Percentiles rank a stretch among this genome's conserved stretches.
Conservation (phyloP, 495 filamentous ascomycete species). For the Aspergillus incahuasiensis region DNA sequence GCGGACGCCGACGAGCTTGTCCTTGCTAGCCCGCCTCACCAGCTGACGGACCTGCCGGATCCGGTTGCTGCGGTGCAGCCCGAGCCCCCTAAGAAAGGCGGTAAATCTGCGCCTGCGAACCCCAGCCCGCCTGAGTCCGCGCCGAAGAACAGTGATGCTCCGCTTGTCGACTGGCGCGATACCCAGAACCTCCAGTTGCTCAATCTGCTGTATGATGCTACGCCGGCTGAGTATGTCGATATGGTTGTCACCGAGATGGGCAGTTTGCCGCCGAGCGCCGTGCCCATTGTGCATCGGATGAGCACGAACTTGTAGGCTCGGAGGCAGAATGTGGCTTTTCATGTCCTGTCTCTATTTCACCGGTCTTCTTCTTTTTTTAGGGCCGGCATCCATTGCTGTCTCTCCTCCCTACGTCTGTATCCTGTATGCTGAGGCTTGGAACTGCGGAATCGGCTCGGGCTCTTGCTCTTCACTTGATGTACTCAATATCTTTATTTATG, state of each 20-base stretch:
- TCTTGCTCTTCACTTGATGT: neutral
- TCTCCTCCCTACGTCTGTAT: neutral
- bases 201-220: constrained; percentile 90
- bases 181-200: constrained; percentile 63
- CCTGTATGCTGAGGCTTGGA: neutral
- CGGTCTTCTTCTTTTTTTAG: neutral
- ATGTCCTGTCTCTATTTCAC: neutral
- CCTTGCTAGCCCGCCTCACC: constrained; percentile 24
- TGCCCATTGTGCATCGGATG: constrained; percentile 52
- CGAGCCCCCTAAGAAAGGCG: constrained; percentile 33
- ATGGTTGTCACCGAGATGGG: constrained; percentile 92
- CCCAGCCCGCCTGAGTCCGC: constrained; percentile 23
- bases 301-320: constrained; percentile 38
- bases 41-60: constrained; percentile 37
- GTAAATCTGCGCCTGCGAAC: constrained; percentile 23
- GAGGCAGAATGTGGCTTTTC: too few relatives aligned
- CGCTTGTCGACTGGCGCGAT: constrained; percentile 56
- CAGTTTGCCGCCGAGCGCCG: constrained; percentile 77
- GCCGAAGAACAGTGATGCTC: constrained; percentile 21
- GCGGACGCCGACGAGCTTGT: constrained; percentile 64
- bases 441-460: neutral
- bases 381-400: neutral
- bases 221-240: constrained; percentile 80
- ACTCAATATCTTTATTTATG: constrained; percentile 12
- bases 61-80: constrained; percentile 22